phyloP scores from a whole-genome alignment of 1,284 basidiomycete species.

The Boletellus dicymbophilus region DNA sequence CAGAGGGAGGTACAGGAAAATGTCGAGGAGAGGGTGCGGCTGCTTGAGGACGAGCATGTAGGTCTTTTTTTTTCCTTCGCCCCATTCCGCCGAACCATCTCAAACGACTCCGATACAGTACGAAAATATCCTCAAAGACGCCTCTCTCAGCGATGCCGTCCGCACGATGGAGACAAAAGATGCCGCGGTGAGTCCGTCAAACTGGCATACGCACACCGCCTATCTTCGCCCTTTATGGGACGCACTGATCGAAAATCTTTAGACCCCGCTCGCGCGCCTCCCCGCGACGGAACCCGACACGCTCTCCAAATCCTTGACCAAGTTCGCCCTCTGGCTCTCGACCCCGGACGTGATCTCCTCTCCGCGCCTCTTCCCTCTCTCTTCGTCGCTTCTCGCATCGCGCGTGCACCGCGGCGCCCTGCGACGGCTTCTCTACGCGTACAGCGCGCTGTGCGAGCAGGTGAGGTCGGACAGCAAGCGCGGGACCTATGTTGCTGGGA shows the following conservation, averaged over 20 bases:
- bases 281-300: conserved; percentile 56
- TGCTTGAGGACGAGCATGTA: conserved; percentile 83
- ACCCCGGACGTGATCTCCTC: conserved; percentile 74
- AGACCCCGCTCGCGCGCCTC: conserved; percentile 75
- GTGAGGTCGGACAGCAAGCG: conserved; percentile 66
- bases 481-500: conserved; percentile 79
- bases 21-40: conserved; percentile 65
- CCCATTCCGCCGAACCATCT: not conserved
- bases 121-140: conserved; percentile 68
- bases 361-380: conserved; percentile 73
- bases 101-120: conserved; percentile 49
- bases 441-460: conserved; percentile 70
- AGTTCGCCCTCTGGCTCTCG: conserved; percentile 72
- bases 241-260: not conserved
- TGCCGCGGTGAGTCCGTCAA: conserved; percentile 47
- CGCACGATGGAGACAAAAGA: conserved; percentile 56
- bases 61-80: conserved; percentile 28
- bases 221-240: not conserved
- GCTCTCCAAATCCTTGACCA: conserved; percentile 54
- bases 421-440: conserved; percentile 65
- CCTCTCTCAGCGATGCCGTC: conserved; percentile 71
- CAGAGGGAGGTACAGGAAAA: conserved; percentile 56
- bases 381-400: conserved; percentile 64
- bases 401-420: conserved; percentile 78
- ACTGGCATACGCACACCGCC: no score